Evolutionary conservation across 139 green algal genomes (phyloP), one percentile per base, ranked within the genome.

Genomic region (Closterium sp.): DNA sequence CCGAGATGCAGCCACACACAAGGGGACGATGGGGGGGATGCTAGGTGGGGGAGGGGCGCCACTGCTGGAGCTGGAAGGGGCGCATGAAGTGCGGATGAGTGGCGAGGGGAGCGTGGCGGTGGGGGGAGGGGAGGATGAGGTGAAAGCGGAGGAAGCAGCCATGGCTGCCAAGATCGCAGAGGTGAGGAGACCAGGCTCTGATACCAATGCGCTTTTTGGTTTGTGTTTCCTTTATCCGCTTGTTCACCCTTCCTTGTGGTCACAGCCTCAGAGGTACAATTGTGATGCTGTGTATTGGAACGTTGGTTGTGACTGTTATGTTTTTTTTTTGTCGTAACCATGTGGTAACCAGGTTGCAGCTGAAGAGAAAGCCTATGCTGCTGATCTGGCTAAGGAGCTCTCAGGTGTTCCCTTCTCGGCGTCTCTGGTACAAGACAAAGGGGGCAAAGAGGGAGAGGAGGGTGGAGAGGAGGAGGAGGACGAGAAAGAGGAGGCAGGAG

Each of bases 301-400:
- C n/a, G n/a, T n/a, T n/a, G n/a, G n/a, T n/a, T n/a, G n/a, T n/a
- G n/a, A n/a, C n/a, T n/a, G n/a, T n/a, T n/a, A n/a, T n/a, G n/a
- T n/a, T n/a, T n/a, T n/a, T n/a, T n/a, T n/a, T n/a, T n/a, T n/a
- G n/a, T n/a, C n/a, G n/a, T n/a, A n/a, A n/a, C n/a, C n/a, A n/a
- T 69, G 8, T n/a, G 32, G n/a, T n/a, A 88, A 84, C 33, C 91
- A 93, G 89, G 43, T 92, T n/a, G 91, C 34, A 76, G 85, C 90
- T 7, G 23, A 88, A 84, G 93, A 95, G 88, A 31, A 28, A 16
- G 25, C 36, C 5, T 95, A 93, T 34, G 23, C 35, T 30, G 93
- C 34, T 19, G 93, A 94, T 19, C 87, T 95, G 19, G 86, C 86
- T 33, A 91, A 90, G 2, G 93, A 95, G 84, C 30, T 94, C 10